phyloP scores from a whole-genome alignment of 2,329 filamentous ascomycete species.

The Parastagonospora nodorum region DNA sequence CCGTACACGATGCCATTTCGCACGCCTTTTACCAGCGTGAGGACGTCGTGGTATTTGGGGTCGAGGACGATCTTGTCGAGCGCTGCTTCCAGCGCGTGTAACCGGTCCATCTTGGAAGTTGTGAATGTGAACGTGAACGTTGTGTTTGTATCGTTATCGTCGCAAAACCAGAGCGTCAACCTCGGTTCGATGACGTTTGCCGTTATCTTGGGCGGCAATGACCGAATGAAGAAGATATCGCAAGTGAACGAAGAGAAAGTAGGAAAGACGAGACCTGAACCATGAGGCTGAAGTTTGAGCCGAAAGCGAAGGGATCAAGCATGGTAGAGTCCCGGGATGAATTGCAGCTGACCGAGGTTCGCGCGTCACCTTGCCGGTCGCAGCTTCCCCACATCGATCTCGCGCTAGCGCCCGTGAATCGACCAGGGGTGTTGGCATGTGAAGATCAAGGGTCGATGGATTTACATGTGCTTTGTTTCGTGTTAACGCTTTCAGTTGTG shows the following conservation, averaged over 20 bases:
- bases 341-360: conserved; percentile 41
- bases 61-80: conserved; percentile 80
- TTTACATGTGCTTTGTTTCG: conserved; percentile 20
- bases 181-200: conserved; percentile 33
- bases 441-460: conserved; percentile 15
- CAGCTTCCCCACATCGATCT: conserved; percentile 38
- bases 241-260: neutral
- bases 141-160: conserved; percentile 4
- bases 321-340: conserved; percentile 17
- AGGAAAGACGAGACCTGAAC: neutral
- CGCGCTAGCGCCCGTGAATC: conserved; percentile 17
- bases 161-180: conserved; percentile 11
- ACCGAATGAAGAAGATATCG: neutral
- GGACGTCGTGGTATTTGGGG: conserved; percentile 80
- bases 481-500: neutral
- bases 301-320: conserved; percentile 13
- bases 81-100: conserved; percentile 52
- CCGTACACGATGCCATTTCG: conserved; percentile 98
- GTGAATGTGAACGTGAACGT: neutral
- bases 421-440: conserved; percentile 33
- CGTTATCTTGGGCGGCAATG: conserved; percentile 7
- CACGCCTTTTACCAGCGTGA: conserved; percentile 87
- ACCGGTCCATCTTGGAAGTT: conserved; percentile 33
- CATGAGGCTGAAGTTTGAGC: conserved; percentile 12
- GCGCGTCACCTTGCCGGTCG: conserved; percentile 37